These are phyloP conservation scores for Pseudogymnoascus sp. DNA, from an alignment of 2,329 filamentous ascomycete species.

Conservation along the genomic window DNA sequence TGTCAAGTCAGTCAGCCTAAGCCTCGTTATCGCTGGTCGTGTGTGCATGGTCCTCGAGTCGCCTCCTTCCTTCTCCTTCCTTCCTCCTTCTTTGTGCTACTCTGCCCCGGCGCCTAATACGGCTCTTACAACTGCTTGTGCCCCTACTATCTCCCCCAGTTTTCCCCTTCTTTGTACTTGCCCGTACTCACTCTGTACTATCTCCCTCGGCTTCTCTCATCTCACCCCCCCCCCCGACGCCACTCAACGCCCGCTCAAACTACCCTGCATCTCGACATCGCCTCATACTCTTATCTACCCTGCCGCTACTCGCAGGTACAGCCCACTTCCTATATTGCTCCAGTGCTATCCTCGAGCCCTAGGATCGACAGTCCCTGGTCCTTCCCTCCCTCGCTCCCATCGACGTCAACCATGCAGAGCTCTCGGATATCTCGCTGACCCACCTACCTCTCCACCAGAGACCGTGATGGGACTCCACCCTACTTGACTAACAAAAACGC, in stretches of 20 bases:
- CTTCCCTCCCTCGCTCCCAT: background rate
- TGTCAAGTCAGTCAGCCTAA: conserved; percentile 6
- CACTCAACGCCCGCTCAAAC: background rate
- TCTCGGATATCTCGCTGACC: conserved; percentile 7
- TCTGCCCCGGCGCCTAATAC: background rate
- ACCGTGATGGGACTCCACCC: background rate
- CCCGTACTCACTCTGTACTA: background rate
- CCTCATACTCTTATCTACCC: background rate
- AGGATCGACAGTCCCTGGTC: background rate
- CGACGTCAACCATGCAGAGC: background rate
- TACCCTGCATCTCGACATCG: background rate
- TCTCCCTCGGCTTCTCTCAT: background rate
- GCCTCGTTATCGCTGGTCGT: conserved; percentile 1
- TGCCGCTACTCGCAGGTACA: conserved; percentile 7
- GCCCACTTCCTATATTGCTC: background rate
- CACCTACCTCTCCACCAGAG: background rate
- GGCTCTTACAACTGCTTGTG: background rate
- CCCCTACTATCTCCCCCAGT: background rate
- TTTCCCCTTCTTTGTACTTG: background rate
- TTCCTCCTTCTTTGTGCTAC: background rate
- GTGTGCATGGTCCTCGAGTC: background rate
- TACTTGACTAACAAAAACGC: conserved; percentile 1
- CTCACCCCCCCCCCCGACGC: background rate
- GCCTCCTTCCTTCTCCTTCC: background rate
- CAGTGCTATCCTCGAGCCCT: background rate